Evolutionary conservation across 805 yeast species (phyloP).

Genomic region (Hermanozyma aechmeae): DNA sequence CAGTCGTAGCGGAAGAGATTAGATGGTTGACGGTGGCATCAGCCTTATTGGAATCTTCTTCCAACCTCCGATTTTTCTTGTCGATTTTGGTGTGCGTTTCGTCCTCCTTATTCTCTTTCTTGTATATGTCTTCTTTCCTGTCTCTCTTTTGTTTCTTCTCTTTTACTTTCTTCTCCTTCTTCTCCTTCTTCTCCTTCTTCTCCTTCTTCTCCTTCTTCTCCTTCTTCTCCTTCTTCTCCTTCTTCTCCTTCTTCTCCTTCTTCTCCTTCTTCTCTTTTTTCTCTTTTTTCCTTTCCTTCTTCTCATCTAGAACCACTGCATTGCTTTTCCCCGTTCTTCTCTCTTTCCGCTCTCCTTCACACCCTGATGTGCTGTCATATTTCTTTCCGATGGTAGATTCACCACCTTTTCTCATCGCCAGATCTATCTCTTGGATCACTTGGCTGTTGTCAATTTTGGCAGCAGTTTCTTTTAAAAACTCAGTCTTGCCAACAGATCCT

Average conservation of each 20-base stretch:
- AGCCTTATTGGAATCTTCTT: too few relatives aligned
- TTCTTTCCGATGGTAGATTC: too few relatives aligned
- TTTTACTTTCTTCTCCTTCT: slow-evolving; percentile 11
- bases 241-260: slow-evolving; percentile 18
- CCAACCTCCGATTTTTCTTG: too few relatives aligned
- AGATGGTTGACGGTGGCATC: too few relatives aligned
- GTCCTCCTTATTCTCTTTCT: too few relatives aligned
- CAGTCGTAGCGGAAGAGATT: too few relatives aligned
- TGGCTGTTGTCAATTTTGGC: too few relatives aligned
- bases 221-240: slow-evolving; percentile 17
- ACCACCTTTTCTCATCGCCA: too few relatives aligned
- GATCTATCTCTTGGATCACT: too few relatives aligned
- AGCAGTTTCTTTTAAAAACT: too few relatives aligned
- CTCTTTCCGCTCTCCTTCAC: slow-evolving; percentile 1
- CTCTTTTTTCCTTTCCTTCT: slow-evolving; percentile 13
- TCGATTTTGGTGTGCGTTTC: too few relatives aligned
- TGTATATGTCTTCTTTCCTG: slow-evolving; percentile 4
- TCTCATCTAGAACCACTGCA: slow-evolving; percentile 4
- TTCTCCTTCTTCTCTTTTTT: slow-evolving; percentile 15
- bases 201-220: slow-evolving; percentile 12
- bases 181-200: slow-evolving; percentile 13
- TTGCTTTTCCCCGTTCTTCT: slow-evolving; percentile 1
- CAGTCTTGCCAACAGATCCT: slow-evolving; percentile 56
- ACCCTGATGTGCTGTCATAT: too few relatives aligned
- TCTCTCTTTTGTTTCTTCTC: slow-evolving; percentile 13